phyloP scores from a whole-genome alignment of 2,329 filamentous ascomycete genomes.

The Hymenoscyphus linearis region DNA sequence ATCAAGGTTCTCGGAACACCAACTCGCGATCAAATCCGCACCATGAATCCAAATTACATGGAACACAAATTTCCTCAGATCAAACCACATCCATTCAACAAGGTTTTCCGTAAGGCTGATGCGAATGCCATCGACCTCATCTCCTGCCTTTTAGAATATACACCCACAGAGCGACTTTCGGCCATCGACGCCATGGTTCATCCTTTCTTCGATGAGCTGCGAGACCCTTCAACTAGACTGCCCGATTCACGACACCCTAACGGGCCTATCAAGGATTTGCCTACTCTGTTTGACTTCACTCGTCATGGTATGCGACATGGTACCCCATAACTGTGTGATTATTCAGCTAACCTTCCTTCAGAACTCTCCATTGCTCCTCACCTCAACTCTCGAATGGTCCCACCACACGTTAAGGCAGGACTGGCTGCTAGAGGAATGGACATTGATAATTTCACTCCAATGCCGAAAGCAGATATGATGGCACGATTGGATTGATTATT shows the following conservation, averaged over 20 bases:
- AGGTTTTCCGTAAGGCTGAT: constrained; percentile 97
- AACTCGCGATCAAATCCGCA: constrained; percentile 95
- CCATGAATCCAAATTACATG: constrained; percentile 99
- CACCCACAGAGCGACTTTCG: constrained; percentile 87
- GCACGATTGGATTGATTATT: constrained; percentile 77
- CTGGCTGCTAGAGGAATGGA: constrained; percentile 77
- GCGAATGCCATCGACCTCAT: constrained; percentile 91
- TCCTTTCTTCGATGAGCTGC: constrained; percentile 95
- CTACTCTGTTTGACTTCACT: constrained; percentile 86
- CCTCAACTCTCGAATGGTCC: constrained; percentile 84
- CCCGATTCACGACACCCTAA: constrained; percentile 91
- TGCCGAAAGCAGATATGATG: constrained; percentile 95
- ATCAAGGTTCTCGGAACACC: constrained; percentile 98
- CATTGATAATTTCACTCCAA: constrained; percentile 86
- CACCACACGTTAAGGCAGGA: constrained; percentile 69
- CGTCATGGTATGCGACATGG: constrained; percentile 65
- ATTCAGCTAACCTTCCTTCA: constrained; percentile 35
- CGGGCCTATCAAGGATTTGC: constrained; percentile 73
- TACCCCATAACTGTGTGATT: not conserved
- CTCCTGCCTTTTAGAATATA: constrained; percentile 90
- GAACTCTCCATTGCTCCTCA: constrained; percentile 93
- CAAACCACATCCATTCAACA: constrained; percentile 98
- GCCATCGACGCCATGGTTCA: constrained; percentile 97
- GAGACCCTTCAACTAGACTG: constrained; percentile 83
- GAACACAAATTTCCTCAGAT: constrained; percentile 99